Base-by-base conservation (phyloP, 2,329 filamentous ascomycete genomes). In the Cryphonectria radicalis region DNA sequence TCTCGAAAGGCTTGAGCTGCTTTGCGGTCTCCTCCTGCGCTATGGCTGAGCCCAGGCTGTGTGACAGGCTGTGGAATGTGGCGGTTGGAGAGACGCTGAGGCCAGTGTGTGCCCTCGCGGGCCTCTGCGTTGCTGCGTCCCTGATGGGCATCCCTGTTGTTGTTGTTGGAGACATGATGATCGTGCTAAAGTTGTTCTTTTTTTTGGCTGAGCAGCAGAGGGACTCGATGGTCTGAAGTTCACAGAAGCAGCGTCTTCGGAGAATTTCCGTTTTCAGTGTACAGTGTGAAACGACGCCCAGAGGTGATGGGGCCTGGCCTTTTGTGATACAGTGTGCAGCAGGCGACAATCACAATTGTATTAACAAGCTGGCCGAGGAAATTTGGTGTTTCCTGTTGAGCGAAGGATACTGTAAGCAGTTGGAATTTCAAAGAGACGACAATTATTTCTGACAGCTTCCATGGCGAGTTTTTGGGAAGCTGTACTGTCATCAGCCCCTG, bases 1-100 rank as follows among this genome's bases (percentile, higher is more conserved):
- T 96, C 79, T 95, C 92, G 84, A 99, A 99, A 22, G 96, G 96
- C 85, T 98, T 98, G 76, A 99, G 85, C 76, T 92, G 92, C 83
- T 97, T 98, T 7, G 57, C 69, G 32, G 63, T 66, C 25, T 66
- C 53, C n/a, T 73, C 69, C 17, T 59, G 66, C 46, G 25, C 63
- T 65, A 43, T 43, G 46, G 70, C 46, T 13, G 84, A 79, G 75
- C 86, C 84, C 79, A 82, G 88, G 71, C 77, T 75, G 72, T 75
- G 68, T 13, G 72, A 62, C 32, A 73, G 88, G 83, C 90, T 95
- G 78, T 92, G 88, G 81, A 96, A 95, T 67, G 89, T 89, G 63
- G 92, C 86, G 63, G 86, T 88, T 40, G 95, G 94, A 68, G 94
- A 94, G 74, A 94, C 83, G 78, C 88, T 90, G 78, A 91, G 84